These are phyloP conservation scores for Aristolochia californica DNA, from an alignment of 164 flowering plant species.

Conservation along the genomic window DNA sequence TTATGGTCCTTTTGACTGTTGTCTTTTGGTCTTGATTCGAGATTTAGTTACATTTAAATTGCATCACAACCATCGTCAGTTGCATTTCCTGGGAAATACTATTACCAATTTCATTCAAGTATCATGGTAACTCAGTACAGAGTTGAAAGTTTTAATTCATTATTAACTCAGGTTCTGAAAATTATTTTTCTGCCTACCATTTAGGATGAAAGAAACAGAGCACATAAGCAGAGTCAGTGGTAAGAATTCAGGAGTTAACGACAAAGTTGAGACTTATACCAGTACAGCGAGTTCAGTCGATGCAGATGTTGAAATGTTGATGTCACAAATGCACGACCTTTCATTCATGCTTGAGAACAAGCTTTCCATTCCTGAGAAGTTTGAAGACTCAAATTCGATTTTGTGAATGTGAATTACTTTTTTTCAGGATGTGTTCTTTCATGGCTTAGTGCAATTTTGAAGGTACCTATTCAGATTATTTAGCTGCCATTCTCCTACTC, in stretches of 20 bases:
- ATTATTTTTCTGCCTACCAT: neutral
- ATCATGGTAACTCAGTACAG: neutral
- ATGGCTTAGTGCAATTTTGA: too few species aligned
- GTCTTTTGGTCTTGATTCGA: neutral
- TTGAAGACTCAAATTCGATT: conserved; percentile 7
- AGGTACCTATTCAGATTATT: too few species aligned
- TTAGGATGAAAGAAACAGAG: conserved; percentile 7
- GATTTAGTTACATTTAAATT: neutral
- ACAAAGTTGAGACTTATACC: neutral
- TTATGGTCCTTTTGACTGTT: neutral
- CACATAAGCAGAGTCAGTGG: conserved; percentile 1
- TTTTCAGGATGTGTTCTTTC: too few species aligned
- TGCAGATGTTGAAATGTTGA: conserved; percentile 11
- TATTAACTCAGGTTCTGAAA: neutral
- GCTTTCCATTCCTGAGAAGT: conserved; percentile 15
- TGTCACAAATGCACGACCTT: conserved; percentile 21
- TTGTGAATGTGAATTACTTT: neutral
- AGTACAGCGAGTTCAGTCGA: conserved; percentile 4
- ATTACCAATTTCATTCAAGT: neutral
- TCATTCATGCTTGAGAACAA: conserved; percentile 21
- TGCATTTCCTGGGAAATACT: neutral
- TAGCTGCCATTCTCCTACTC: too few species aligned
- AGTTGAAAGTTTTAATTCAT: neutral
- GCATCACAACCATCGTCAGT: neutral
- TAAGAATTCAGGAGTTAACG: neutral